These are phyloP conservation scores for Cymbopogon citratus DNA, from an alignment of 176 grass and related monocot genomes.

Conservation along the genomic window DNA sequence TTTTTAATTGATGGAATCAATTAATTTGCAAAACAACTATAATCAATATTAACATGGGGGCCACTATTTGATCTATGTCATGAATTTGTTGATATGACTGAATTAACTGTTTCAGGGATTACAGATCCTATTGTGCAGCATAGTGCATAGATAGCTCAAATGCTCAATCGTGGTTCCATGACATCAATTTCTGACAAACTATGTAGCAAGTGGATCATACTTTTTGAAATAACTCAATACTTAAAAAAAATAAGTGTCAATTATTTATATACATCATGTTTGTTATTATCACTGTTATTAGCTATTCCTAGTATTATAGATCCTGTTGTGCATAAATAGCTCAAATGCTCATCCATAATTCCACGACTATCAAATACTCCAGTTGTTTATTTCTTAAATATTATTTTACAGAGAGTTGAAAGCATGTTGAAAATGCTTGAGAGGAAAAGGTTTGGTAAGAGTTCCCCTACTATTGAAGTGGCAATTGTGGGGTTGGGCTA, in stretches of 20 bases:
- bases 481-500: slow-evolving; percentile 92
- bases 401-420: slow-evolving; percentile 69
- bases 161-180: background rate
- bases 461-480: slow-evolving; percentile 48
- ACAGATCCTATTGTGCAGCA: background rate
- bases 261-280: background rate
- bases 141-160: background rate
- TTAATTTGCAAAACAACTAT: background rate
- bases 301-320: background rate
- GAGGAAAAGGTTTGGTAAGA: slow-evolving; percentile 65
- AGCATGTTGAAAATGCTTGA: slow-evolving; percentile 69
- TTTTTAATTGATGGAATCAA: background rate
- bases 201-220: background rate
- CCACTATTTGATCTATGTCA: background rate
- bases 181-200: background rate
- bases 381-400: background rate
- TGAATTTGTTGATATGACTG: background rate
- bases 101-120: background rate
- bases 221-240: background rate
- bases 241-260: background rate
- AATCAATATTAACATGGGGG: background rate
- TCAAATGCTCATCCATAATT: background rate
- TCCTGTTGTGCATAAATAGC: background rate
- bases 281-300: background rate
- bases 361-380: background rate